Evolutionary conservation across 352 stramenopile genomes (phyloP), one percentile per base, ranked within the genome.

Genomic region (Globisporangium lucens): DNA sequence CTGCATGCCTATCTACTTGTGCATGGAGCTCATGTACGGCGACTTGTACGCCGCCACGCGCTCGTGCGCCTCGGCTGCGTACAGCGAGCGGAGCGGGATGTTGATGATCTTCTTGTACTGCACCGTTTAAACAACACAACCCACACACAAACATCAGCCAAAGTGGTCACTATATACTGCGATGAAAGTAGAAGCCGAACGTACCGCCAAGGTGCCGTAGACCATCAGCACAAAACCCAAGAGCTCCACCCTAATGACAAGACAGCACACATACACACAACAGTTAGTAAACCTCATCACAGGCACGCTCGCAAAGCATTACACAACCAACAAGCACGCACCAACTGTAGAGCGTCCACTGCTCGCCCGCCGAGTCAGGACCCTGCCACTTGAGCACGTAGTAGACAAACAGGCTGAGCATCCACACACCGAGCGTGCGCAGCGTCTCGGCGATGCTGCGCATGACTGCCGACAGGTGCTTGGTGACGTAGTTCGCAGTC

Each of bases 61-160:
- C 36, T 86, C 80, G 61, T 66, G 81, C 60, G 76, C 62, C 63
- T 94, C 82, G 3, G 73, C 63, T 20, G 68, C 74, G 65, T 94
- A 94, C 24, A 91, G 69, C 58, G 67, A 64, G 8, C 56, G 17
- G 20, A 80, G 12, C 3, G 87, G 85, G 41, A 93, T 67, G 30
- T 66, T 74, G 30, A 93, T 69, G 33, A 95, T 71, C 71, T 93
- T 84, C 77, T 95, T 95, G 81, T 93, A 93, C 86, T 94, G 77
- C 10, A 33, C 5, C 3, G 5, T 33, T 5, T 5, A 57, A 4
- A 29, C 35, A 24, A 63, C 22, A 67, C 6, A 33, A 29, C 17
- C 52, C 20, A 56, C 29, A 47, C 2, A 70, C 60, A 71, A 36
- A 59, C 36, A 52, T 22, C 24, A 58, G 49, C 6, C 12, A 27